Conservation (phyloP, 164 flowering plant species). For the Magnolia kwangsiensis region DNA sequence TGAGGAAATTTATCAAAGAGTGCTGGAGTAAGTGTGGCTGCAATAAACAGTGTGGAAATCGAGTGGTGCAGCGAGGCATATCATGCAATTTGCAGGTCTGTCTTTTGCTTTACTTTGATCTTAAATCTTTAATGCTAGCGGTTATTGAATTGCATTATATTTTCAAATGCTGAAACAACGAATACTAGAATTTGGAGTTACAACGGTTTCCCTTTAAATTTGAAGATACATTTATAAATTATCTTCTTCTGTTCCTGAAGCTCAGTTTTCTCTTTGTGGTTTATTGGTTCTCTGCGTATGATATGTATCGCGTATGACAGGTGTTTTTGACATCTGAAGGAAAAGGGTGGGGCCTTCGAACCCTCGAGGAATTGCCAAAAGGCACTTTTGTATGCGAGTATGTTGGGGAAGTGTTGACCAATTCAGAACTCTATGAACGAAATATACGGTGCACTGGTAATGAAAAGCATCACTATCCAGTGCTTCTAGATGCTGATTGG, state of each 20-base stretch:
- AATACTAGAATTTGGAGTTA: background rate
- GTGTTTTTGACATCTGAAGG: constrained; percentile 75
- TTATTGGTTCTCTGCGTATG: background rate
- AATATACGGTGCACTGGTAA: constrained; percentile 24
- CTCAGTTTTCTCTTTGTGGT: background rate
- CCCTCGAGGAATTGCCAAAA: constrained; percentile 76
- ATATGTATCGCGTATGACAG: constrained; percentile 24
- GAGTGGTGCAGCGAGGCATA: constrained; percentile 89
- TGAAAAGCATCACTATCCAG: constrained; percentile 42
- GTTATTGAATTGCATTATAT: background rate
- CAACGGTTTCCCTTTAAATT: background rate
- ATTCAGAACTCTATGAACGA: constrained; percentile 50
- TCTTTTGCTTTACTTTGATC: background rate
- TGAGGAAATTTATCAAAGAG: constrained; percentile 78
- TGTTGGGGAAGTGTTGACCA: constrained; percentile 86
- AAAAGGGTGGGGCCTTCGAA: constrained; percentile 92
- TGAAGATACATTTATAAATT: too few species aligned
- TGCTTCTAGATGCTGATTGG: constrained; percentile 85
- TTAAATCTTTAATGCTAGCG: background rate
- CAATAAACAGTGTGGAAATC: constrained; percentile 70
- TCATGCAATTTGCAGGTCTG: constrained; percentile 35
- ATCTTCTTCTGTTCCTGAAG: too few species aligned
- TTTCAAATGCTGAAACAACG: background rate
- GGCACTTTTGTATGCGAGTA: constrained; percentile 94
- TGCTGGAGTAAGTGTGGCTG: constrained; percentile 97